Base-by-base conservation (phyloP, 108 stramenopile genomes). In the Nannochloropsis gaditana region DNA sequence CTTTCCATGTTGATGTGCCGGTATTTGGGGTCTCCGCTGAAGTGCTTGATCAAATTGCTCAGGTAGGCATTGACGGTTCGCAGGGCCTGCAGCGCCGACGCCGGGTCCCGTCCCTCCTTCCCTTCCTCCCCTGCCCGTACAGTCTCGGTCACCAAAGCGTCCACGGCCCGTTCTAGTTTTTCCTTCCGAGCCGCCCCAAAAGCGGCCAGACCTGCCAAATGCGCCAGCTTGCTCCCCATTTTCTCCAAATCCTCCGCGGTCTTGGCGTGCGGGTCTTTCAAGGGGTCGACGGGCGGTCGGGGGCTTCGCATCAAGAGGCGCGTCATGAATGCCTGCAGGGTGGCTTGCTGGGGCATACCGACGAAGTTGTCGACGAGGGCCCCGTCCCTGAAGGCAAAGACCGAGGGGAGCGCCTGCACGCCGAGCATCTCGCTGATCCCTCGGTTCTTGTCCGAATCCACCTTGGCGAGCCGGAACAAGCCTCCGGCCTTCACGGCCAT, bases 311-410 rank as follows among this genome's bases (percentile, higher is more conserved):
- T 89, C 9, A 86, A 15, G 42, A 86, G 42, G 83, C 82, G 83
- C 85, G 86, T 89, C 85, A 89, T 83, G 81, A 89, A 89, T 21
- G 79, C 41, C 73, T 89, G 85, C 85, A 89, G 83, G 79, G 84
- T 85, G 42, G 84, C 88, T 9, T 83, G 82, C 11, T 43, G 44
- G 9, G 84, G 83, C 43, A 47, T 83, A 5, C 88, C 88, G 11
- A 86, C 85, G 42, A 89, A 86, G 84, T 83, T 86, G 81, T 89
- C 84, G 47, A 89, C 79, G 31, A 89, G 44, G 9, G 42, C 80
- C 10, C 85, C 88, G 44, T 89, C 79, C 21, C 79, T 85, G n/a
- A 89, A n/a, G 44, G 82, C 85, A 79, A 89, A 89, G 21, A 89
- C 83, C 21, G 82, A 50, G 31, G 88, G 88, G 43, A 86, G 83